A percentile compares a stretch with the other conserved stretches of the same genome.
Evolutionary conservation across 1,284 basidiomycete genomes (phyloP).

Genomic region (Cryptococcus maquisensis): DNA sequence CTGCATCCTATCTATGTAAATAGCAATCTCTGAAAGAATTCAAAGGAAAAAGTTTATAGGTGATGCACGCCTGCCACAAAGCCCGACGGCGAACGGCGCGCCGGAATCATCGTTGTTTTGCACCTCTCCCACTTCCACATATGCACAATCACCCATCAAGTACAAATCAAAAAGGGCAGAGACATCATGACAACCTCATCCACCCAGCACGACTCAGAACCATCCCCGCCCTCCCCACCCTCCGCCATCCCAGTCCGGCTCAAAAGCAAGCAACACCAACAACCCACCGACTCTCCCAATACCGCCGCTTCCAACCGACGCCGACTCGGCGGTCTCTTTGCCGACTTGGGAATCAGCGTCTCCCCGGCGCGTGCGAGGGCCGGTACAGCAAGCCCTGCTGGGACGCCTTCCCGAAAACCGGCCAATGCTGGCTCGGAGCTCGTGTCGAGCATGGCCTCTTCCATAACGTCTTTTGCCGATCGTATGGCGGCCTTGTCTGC

Average conservation of each 20-base stretch:
- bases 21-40: too few species aligned
- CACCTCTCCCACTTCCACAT: background rate
- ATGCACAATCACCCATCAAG: background rate
- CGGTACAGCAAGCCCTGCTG: background rate
- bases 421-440: too few species aligned
- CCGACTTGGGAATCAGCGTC: conserved; percentile 5
- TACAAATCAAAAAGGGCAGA: background rate
- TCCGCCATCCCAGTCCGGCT: background rate
- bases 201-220: background rate
- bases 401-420: background rate
- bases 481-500: conserved; percentile 4
- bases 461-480: conserved; percentile 7
- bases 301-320: conserved; percentile 19
- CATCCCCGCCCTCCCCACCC: background rate
- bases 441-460: background rate
- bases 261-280: conserved; percentile 11
- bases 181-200: too few species aligned
- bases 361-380: background rate
- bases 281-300: conserved; percentile 23
- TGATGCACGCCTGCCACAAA: too few species aligned
- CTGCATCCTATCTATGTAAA: too few species aligned
- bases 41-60: too few species aligned
- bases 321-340: conserved; percentile 21
- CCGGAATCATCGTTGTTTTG: background rate
- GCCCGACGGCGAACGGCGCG: too few species aligned